Evolutionary conservation across 441 rosid species (phyloP).

Genomic region (Pelargonium myrrhifolium): DNA sequence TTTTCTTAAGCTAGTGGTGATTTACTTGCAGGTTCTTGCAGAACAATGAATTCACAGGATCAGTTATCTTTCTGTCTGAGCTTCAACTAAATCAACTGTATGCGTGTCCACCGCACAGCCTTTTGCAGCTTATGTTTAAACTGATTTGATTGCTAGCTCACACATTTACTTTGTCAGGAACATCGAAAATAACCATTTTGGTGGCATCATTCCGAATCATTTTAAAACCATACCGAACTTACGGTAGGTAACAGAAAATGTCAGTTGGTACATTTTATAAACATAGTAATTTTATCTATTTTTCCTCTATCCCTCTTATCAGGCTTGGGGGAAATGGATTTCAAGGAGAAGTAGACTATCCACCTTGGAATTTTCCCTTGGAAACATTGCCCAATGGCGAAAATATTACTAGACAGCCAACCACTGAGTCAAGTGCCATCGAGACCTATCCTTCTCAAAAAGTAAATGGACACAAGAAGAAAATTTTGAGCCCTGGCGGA

Average conservation of each 20-base stretch:
- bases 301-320: slow-evolving; percentile 22
- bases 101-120: slow-evolving; percentile 19
- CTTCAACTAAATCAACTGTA: slow-evolving; percentile 80
- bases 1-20: slow-evolving; percentile 4
- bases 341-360: slow-evolving; percentile 44
- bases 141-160: slow-evolving; percentile 20
- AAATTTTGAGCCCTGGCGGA: slow-evolving; percentile 50
- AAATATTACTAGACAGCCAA: slow-evolving; percentile 57
- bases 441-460: slow-evolving; percentile 45
- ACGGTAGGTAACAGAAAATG: slow-evolving; percentile 42
- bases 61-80: slow-evolving; percentile 67
- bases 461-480: slow-evolving; percentile 35
- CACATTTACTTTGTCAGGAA: slow-evolving; percentile 44
- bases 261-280: slow-evolving; percentile 12
- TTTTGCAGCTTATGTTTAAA: slow-evolving; percentile 10
- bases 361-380: slow-evolving; percentile 76
- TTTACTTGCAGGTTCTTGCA: slow-evolving; percentile 59
- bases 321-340: slow-evolving; percentile 87
- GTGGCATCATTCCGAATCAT: slow-evolving; percentile 76
- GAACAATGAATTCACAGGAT: slow-evolving; percentile 85
- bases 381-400: slow-evolving; percentile 34
- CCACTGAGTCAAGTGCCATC: slow-evolving; percentile 66
- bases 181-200: slow-evolving; percentile 68
- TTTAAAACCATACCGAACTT: slow-evolving; percentile 79
- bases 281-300: slow-evolving; percentile 1